Evolutionary conservation across 768 basidiomycete species (phyloP).

Genomic region (Favolaschia claudopus): DNA sequence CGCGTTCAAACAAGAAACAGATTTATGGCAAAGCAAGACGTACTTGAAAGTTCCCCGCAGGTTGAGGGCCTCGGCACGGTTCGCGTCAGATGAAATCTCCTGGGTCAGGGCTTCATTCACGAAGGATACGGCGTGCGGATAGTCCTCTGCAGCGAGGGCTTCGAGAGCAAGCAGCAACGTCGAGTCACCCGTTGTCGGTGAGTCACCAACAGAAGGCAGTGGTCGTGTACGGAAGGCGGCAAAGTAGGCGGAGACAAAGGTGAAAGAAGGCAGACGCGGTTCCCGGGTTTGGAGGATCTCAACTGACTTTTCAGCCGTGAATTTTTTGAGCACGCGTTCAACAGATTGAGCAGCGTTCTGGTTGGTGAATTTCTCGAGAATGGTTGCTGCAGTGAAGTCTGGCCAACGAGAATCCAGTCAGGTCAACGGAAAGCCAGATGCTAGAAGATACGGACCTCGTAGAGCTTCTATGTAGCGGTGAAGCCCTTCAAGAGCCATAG

Average conservation of each 20-base stretch:
- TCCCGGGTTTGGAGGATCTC: slow-evolving; percentile 61
- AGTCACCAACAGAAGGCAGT: slow-evolving; percentile 75
- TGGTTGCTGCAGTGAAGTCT: slow-evolving; percentile 98
- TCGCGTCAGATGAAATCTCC: slow-evolving; percentile 77
- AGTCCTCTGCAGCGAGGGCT: slow-evolving; percentile 86
- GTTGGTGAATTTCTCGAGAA: slow-evolving; percentile 92
- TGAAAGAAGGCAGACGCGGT: slow-evolving; percentile 27
- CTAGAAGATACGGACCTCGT: slow-evolving; percentile 60
- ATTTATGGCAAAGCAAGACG: slow-evolving; percentile 33
- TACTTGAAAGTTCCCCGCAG: slow-evolving; percentile 96
- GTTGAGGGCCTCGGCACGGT: slow-evolving; percentile 89
- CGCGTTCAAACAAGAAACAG: background rate
- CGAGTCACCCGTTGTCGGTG: slow-evolving; percentile 80
- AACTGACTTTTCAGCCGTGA: slow-evolving; percentile 75
- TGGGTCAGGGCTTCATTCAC: slow-evolving; percentile 89
- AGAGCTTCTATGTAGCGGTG: slow-evolving; percentile 78
- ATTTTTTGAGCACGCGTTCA: slow-evolving; percentile 90
- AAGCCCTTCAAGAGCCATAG: slow-evolving; percentile 82
- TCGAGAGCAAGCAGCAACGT: slow-evolving; percentile 83
- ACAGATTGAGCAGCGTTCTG: slow-evolving; percentile 79
- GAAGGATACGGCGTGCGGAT: slow-evolving; percentile 78
- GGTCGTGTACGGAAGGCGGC: slow-evolving; percentile 92
- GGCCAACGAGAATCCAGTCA: background rate
- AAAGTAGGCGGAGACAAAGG: slow-evolving; percentile 90
- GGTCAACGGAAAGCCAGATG: background rate